Evolutionary conservation across 495 filamentous ascomycete genomes (phyloP), one percentile per base, ranked within the genome.

Genomic region (Polyplosphaeria fusca): DNA sequence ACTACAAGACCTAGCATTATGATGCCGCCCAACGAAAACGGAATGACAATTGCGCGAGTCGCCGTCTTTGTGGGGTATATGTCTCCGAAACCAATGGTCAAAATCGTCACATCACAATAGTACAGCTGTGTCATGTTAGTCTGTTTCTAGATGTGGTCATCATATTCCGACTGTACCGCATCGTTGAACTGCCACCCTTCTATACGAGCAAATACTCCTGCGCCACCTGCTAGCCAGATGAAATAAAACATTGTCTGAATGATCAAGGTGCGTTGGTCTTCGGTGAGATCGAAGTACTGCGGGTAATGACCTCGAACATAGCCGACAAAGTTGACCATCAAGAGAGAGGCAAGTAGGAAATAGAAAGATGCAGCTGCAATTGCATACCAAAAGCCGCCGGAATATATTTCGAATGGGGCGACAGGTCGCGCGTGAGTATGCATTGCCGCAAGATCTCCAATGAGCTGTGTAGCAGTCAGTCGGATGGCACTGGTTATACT

Each of bases 301-400:
- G 85, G 84, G 65, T 91, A 91, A 58, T 87, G 84, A 1, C 87
- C 87, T 1, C 85, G 71, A 48, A 87, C 79, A 59, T 87, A 89
- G 4, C 87, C 87, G 20, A 87, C 64, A 78, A 91, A 85, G 57
- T 91, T 91, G 48, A 88, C 68, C 76, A 86, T 82, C 4, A 91
- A 65, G 4, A 86, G 71, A 53, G 77, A 66, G 20, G 78, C 77
- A 25, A 84, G 77, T 9, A 86, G 55, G 13, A 86, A 73, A 60
- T 89, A 89, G 14, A 88, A 73, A 9, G 71, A 62, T 0, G 84
- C 79, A 2, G 87, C 84, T 27, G 88, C 79, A 25, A 89, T 76
- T 5, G 84, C 86, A 68, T 87, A 82, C 84, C 85, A 89, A 60
- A 81, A 91, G 0, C 84, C 85, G 65, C 88, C 83, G 0, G 85